These are phyloP conservation scores for Neoboletus subvelutipes DNA, from an alignment of 768 basidiomycete genomes.

Conservation along the genomic window DNA sequence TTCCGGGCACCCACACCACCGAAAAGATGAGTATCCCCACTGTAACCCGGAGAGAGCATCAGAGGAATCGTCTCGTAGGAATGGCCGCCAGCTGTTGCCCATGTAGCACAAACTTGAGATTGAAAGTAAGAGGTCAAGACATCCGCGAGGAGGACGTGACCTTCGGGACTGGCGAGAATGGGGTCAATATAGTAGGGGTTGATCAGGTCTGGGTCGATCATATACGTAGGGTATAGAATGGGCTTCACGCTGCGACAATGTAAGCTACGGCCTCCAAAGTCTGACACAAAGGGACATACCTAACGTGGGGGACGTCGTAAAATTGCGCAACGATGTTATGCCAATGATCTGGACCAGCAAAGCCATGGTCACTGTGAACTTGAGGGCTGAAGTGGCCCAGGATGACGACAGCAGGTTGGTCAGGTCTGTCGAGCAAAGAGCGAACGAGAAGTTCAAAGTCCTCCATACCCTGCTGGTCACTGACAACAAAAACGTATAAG, in stretches of 20 bases:
- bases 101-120: slow-evolving; percentile 82
- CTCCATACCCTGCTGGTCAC: slow-evolving; percentile 68
- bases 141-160: slow-evolving; percentile 89
- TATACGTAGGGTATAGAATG: slow-evolving; percentile 78
- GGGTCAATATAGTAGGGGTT: slow-evolving; percentile 78
- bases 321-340: slow-evolving; percentile 92
- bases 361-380: slow-evolving; percentile 73
- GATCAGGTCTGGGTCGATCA: slow-evolving; percentile 64
- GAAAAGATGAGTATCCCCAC: slow-evolving; percentile 58
- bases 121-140: slow-evolving; percentile 91
- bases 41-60: slow-evolving; percentile 39
- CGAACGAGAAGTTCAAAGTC: slow-evolving; percentile 93
- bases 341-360: slow-evolving; percentile 86
- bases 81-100: slow-evolving; percentile 69
- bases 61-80: slow-evolving; percentile 59
- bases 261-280: not conserved
- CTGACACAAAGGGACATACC: slow-evolving; percentile 34
- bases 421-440: slow-evolving; percentile 85
- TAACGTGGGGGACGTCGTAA: slow-evolving; percentile 94
- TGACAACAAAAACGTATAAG: slow-evolving; percentile 27
- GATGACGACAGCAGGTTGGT: slow-evolving; percentile 88
- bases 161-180: slow-evolving; percentile 73
- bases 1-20: slow-evolving; percentile 84
- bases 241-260: slow-evolving; percentile 62
- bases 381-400: slow-evolving; percentile 97